Evolutionary conservation across 2,329 filamentous ascomycete species (phyloP), one percentile per base, ranked within the genome.

Genomic region (Tricladium varicosporioides): DNA sequence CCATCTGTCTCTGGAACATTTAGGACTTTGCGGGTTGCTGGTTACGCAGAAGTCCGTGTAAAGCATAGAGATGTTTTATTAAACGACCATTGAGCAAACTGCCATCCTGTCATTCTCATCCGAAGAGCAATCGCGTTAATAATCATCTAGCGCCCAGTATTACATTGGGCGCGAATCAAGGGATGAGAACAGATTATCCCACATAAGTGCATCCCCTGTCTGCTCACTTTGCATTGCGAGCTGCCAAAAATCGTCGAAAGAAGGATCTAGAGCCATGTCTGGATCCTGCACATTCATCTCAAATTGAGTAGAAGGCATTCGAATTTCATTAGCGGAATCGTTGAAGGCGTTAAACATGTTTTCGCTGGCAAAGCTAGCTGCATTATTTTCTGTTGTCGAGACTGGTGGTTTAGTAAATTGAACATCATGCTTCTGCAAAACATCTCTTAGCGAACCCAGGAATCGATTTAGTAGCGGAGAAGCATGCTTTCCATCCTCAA

Each of bases 401-500:
- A 52, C 33, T 31, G 19, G 44, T 51, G 42, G 4, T 36, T 51
- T 33, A 44, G 22, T 33, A 19, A 55, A 48, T 5, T 52, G n/a
- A 5, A 55, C 57, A 18, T 52, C 51, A 19, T 61, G 57, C 40
- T 59, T 72, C 49, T 58, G 61, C 16, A 72, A 58, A 43, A 70
- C 62, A 1, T 63, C 51, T 11, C 68, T 63, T 16, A 74, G 63
- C 7, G 67, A 69, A 32, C 71, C 65, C 5, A 73, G 59, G 22
- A 73, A 65, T 45, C 60, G 65, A 14, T 53, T 61, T 4, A 68
- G 64, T 10, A 70, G 62, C 11, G 67, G 63, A 2, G 63, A 71
- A 15, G 70, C 65, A 11, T 56, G 54, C 53, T 64, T 68, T 2
- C 64, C 65, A 11, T 67, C 62, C 59, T 72, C 69, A 13, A 74